These are phyloP conservation scores for Tubosaeta brunneosetosa DNA, from an alignment of 768 basidiomycete species.

Conservation along the genomic window DNA sequence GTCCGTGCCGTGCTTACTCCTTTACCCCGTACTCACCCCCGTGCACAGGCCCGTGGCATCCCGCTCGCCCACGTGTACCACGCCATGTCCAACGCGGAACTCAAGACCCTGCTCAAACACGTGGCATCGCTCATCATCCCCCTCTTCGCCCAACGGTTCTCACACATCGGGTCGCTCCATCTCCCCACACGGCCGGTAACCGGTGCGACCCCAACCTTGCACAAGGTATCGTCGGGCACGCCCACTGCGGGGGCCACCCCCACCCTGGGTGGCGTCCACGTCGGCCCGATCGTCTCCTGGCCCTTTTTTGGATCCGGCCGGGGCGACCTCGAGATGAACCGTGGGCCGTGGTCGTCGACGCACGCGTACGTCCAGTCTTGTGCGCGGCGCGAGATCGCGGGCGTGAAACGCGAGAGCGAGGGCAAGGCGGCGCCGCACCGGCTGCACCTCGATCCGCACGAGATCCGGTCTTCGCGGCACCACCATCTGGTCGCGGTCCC, in stretches of 20 bases:
- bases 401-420: constrained; percentile 74
- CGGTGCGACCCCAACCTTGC: too few species aligned
- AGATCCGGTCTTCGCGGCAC: constrained; percentile 66
- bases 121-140: constrained; percentile 66
- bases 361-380: constrained; percentile 62
- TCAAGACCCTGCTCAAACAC: constrained; percentile 62
- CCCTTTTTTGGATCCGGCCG: constrained; percentile 85
- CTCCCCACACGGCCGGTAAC: constrained; percentile 18
- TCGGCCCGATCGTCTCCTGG: constrained; percentile 86
- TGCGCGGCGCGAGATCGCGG: constrained; percentile 62
- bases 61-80: constrained; percentile 70
- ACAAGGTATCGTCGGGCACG: background rate
- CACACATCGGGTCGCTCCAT: constrained; percentile 72
- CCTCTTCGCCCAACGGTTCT: constrained; percentile 73
- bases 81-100: constrained; percentile 58
- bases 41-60: constrained; percentile 61
- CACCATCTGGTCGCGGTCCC: constrained; percentile 64
- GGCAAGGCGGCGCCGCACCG: constrained; percentile 72
- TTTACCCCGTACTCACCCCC: background rate
- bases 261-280: constrained; percentile 33
- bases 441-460: constrained; percentile 77
- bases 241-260: background rate
- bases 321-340: constrained; percentile 72
- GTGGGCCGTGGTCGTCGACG: constrained; percentile 72
- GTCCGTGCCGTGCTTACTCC: constrained; percentile 35